Conservation (phyloP, 2,329 filamentous ascomycete species). For the Amphichorda felina region DNA sequence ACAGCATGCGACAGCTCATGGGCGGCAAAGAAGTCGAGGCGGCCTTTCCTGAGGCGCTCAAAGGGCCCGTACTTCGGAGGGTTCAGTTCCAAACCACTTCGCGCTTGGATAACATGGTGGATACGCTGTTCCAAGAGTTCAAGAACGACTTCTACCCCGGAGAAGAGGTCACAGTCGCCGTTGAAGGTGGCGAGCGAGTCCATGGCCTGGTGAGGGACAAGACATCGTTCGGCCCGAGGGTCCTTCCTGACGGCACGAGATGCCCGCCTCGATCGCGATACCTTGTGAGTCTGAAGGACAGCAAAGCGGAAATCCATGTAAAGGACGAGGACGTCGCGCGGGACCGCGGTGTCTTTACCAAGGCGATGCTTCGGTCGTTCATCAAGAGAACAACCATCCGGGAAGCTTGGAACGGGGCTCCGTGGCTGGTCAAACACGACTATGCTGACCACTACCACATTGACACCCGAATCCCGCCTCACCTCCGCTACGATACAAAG, state of each 20-base stretch:
- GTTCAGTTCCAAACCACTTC: slow-evolving; percentile 86
- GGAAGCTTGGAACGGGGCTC: slow-evolving; percentile 90
- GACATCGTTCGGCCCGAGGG: slow-evolving; percentile 53
- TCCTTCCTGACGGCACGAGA: slow-evolving; percentile 55
- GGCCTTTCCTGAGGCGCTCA: slow-evolving; percentile 81
- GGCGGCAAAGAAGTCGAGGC: slow-evolving; percentile 84
- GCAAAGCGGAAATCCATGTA: slow-evolving; percentile 63
- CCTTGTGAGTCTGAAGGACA: slow-evolving; percentile 62
- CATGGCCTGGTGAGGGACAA: slow-evolving; percentile 77
- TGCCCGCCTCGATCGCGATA: slow-evolving; percentile 67
- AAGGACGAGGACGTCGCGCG: slow-evolving; percentile 74
- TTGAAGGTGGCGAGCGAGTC: slow-evolving; percentile 55
- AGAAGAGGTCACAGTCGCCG: slow-evolving; percentile 65
- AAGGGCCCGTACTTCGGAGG: slow-evolving; percentile 78
- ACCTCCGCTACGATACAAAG: slow-evolving; percentile 72
- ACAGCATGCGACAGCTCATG: slow-evolving; percentile 39
- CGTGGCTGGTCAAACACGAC: slow-evolving; percentile 85
- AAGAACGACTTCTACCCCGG: slow-evolving; percentile 86
- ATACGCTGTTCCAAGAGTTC: slow-evolving; percentile 64
- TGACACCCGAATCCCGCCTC: slow-evolving; percentile 71
- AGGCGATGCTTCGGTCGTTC: slow-evolving; percentile 84
- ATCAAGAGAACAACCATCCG: slow-evolving; percentile 89
- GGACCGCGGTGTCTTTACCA: slow-evolving; percentile 87
- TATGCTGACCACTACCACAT: slow-evolving; percentile 79
- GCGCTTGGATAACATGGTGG: slow-evolving; percentile 72